phyloP scores from a whole-genome alignment of 164 flowering plant genomes.

The Magnolia sinica region DNA sequence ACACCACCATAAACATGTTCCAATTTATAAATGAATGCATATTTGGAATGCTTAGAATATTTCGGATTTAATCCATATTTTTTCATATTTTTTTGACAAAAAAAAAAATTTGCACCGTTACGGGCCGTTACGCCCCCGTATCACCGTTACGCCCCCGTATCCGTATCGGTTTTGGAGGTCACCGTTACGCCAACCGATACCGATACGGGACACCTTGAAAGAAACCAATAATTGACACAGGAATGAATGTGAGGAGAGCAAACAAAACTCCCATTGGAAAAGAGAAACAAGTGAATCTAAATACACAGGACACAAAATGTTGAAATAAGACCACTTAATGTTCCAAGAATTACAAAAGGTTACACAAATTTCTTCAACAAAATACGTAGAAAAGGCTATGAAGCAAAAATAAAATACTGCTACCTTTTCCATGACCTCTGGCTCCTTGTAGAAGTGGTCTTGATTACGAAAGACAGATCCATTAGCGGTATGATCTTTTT shows the following conservation, averaged over 20 bases:
- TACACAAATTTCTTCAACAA: not conserved
- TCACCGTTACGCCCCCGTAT: too few species aligned
- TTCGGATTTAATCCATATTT: too few species aligned
- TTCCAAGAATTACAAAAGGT: not conserved
- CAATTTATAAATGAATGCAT: too few species aligned
- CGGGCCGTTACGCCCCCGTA: too few species aligned
- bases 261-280: not conserved
- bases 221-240: not conserved
- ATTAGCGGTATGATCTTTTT: slow-evolving; percentile 16
- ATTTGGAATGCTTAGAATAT: too few species aligned
- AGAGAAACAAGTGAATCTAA: not conserved
- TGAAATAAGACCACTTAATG: not conserved
- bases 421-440: slow-evolving; percentile 42
- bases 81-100: too few species aligned
- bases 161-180: too few species aligned
- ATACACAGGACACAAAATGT: not conserved
- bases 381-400: not conserved
- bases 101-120: too few species aligned
- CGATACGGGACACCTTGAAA: too few species aligned
- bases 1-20: too few species aligned
- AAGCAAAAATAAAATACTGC: not conserved
- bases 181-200: too few species aligned
- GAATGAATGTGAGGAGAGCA: not conserved
- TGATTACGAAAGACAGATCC: slow-evolving; percentile 13
- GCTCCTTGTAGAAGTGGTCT: slow-evolving; percentile 5